Percentiles rank a stretch among this genome's conserved stretches.
phyloP scores from a whole-genome alignment of 2,329 filamentous ascomycete species.

The Ophidiomyces ophidiicola region DNA sequence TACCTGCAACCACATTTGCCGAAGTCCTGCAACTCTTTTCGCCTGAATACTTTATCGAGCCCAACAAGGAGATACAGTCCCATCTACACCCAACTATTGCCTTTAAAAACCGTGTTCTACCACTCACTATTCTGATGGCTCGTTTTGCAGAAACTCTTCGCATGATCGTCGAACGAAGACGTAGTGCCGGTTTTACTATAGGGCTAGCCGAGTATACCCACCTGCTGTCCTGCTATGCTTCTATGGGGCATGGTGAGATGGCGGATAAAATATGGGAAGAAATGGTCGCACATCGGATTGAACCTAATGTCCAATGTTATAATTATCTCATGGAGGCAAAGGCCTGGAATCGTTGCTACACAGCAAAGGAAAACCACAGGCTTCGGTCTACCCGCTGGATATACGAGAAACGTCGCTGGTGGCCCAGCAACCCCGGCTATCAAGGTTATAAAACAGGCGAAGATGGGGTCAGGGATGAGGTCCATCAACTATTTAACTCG shows the following conservation, averaged over 20 bases:
- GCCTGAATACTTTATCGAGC: constrained; percentile 41
- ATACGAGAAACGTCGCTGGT: constrained; percentile 22
- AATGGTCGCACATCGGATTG: constrained; percentile 29
- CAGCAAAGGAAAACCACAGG: constrained; percentile 30
- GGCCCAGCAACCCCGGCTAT: constrained; percentile 17
- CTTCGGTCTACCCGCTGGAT: constrained; percentile 25
- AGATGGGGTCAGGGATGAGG: constrained; percentile 26
- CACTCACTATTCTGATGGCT: constrained; percentile 28
- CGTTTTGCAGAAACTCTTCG: constrained; percentile 30
- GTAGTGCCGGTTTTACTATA: constrained; percentile 26
- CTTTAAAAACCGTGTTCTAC: constrained; percentile 31
- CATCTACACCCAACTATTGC: constrained; percentile 40
- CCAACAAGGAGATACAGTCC: constrained; percentile 36
- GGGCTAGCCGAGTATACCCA: constrained; percentile 40
- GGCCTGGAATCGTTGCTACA: constrained; percentile 36
- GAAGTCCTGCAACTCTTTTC: constrained; percentile 53
- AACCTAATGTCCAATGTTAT: constrained; percentile 41
- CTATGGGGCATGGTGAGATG: constrained; percentile 34
- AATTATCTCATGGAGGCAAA: constrained; percentile 43
- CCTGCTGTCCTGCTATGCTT: constrained; percentile 41
- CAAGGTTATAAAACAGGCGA: constrained; percentile 23
- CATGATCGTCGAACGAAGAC: constrained; percentile 29
- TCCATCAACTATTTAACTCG: constrained; percentile 34
- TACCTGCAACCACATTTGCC: constrained; percentile 49
- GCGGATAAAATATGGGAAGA: constrained; percentile 38